These are phyloP conservation scores for Cystobasidium sp. DNA, from an alignment of 1,284 basidiomycete species.

Conservation along the genomic window DNA sequence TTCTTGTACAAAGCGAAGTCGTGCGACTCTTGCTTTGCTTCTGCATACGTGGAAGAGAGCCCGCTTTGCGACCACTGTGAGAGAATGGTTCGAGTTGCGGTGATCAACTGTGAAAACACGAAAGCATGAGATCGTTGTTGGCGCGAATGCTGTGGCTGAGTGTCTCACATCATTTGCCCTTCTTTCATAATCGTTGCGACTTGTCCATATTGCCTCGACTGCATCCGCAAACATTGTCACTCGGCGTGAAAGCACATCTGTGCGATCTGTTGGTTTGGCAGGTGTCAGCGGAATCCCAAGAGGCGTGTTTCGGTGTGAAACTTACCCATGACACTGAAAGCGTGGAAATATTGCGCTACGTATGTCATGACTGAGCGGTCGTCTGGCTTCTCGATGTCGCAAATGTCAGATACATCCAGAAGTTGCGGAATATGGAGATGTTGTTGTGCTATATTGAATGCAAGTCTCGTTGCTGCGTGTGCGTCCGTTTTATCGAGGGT, in stretches of 20 bases:
- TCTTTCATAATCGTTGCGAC: slow-evolving; percentile 91
- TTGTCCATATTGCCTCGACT: slow-evolving; percentile 84
- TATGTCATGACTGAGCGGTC: slow-evolving; percentile 96
- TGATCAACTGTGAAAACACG: slow-evolving; percentile 64
- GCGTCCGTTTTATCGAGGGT: slow-evolving; percentile 75
- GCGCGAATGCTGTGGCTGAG: neutral
- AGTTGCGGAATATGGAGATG: slow-evolving; percentile 91
- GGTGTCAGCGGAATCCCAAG: neutral
- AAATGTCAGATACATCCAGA: slow-evolving; percentile 95
- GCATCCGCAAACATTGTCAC: slow-evolving; percentile 96
- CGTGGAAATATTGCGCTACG: slow-evolving; percentile 95
- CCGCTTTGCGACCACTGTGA: slow-evolving; percentile 67
- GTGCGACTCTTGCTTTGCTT: slow-evolving; percentile 76
- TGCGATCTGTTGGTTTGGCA: slow-evolving; percentile 70
- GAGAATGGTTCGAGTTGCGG: slow-evolving; percentile 68
- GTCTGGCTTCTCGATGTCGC: slow-evolving; percentile 82
- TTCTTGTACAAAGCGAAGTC: slow-evolving; percentile 82
- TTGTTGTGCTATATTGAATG: slow-evolving; percentile 83
- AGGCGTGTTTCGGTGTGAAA: neutral
- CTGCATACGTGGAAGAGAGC: slow-evolving; percentile 75
- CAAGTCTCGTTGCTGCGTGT: slow-evolving; percentile 78
- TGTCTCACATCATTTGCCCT: slow-evolving; percentile 70
- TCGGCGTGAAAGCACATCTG: slow-evolving; percentile 87
- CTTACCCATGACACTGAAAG: slow-evolving; percentile 91
- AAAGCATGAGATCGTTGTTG: neutral